Evolutionary conservation across 2,329 filamentous ascomycete genomes (phyloP).

Genomic region (Colletotrichum aenigma): DNA sequence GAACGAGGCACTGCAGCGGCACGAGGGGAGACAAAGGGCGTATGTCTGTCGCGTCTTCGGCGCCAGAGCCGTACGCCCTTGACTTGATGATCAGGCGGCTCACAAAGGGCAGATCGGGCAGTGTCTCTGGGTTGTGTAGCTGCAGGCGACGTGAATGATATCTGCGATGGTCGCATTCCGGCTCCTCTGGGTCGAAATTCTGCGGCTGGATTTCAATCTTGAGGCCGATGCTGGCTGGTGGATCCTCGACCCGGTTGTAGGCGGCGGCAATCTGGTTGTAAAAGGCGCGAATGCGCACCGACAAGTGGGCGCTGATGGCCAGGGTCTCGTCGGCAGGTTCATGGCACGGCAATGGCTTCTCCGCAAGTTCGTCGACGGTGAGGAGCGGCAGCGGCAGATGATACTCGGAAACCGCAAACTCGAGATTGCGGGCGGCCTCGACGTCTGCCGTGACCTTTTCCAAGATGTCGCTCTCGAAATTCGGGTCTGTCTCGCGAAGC

Average conservation of each 20-base stretch:
- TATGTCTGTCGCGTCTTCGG: background rate
- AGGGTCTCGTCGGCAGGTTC: too few relatives aligned
- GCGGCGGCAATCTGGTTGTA: too few relatives aligned
- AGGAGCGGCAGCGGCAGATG: too few relatives aligned
- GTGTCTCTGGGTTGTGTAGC: slow-evolving; percentile 21
- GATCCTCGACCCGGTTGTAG: background rate
- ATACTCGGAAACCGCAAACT: too few relatives aligned
- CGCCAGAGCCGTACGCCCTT: background rate
- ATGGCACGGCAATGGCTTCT: too few relatives aligned
- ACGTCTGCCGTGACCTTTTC: too few relatives aligned
- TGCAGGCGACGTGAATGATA: slow-evolving; percentile 23
- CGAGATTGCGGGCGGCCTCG: too few relatives aligned
- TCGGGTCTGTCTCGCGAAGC: too few relatives aligned
- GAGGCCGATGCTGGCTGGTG: background rate
- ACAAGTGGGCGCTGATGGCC: too few relatives aligned
- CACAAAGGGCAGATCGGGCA: slow-evolving; percentile 21
- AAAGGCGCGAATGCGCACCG: too few relatives aligned
- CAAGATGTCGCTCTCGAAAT: too few relatives aligned
- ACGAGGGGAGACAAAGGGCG: slow-evolving; percentile 25
- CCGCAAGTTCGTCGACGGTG: too few relatives aligned
- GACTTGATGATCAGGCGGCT: slow-evolving; percentile 8
- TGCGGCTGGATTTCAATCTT: slow-evolving; percentile 9
- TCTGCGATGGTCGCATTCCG: slow-evolving; percentile 15
- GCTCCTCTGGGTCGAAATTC: background rate
- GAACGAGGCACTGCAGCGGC: slow-evolving; percentile 25